Conservation (phyloP, 2,329 filamentous ascomycete genomes). For the Harringtonia lauricola region DNA sequence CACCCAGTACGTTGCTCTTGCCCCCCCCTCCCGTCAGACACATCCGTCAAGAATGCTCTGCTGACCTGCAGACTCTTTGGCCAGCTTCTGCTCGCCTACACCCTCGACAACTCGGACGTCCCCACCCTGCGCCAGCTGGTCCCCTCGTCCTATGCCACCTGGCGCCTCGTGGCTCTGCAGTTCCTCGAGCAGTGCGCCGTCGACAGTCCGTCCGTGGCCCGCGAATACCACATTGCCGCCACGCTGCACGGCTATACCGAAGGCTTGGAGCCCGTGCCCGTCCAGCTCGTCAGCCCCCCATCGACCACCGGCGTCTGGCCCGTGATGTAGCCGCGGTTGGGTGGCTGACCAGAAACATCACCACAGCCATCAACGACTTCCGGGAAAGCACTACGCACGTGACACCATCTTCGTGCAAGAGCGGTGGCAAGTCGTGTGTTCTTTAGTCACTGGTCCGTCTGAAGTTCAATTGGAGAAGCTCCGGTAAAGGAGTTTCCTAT, state of each 20-base stretch:
- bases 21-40: not conserved
- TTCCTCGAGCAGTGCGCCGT: conserved; percentile 8
- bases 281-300: too few relatives aligned
- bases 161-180: conserved; percentile 7
- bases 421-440: too few relatives aligned
- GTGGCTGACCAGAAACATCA: too few relatives aligned
- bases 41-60: not conserved
- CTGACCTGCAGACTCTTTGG: conserved; percentile 7
- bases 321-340: too few relatives aligned
- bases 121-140: conserved; percentile 5
- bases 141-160: conserved; percentile 5
- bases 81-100: conserved; percentile 10
- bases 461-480: too few relatives aligned
- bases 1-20: conserved; percentile 7
- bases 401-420: too few relatives aligned
- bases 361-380: too few relatives aligned
- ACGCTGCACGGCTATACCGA: not conserved
- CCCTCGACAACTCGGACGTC: conserved; percentile 4
- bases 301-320: too few relatives aligned
- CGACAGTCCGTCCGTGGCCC: conserved; percentile 8
- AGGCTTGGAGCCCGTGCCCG: too few relatives aligned
- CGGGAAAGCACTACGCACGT: too few relatives aligned
- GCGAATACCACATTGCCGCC: conserved; percentile 16
- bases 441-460: too few relatives aligned
- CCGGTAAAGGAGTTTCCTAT: too few relatives aligned